A percentile compares a stretch with the other conserved stretches of the same genome.
Evolutionary conservation across 129 eudicot genomes (phyloP).

Genomic region (Saussurea involucrata): DNA sequence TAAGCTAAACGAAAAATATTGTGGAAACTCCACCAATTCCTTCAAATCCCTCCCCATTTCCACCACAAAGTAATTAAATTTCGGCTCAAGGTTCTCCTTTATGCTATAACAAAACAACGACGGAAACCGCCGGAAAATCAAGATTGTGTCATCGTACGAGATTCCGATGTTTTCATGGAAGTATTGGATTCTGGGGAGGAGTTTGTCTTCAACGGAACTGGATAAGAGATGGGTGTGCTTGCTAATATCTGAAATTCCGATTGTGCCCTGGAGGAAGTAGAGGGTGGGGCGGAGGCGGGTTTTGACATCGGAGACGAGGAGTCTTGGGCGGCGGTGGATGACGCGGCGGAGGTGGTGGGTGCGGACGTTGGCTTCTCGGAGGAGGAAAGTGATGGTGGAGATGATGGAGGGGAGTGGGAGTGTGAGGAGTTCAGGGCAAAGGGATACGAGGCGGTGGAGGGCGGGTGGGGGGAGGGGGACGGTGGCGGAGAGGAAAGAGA

Average conservation of each 20-base stretch:
- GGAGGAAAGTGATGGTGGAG: slow-evolving; percentile 74
- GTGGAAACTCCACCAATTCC: slow-evolving; percentile 80
- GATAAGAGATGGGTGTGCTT: slow-evolving; percentile 61
- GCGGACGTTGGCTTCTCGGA: slow-evolving; percentile 72
- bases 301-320: slow-evolving; percentile 56
- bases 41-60: slow-evolving; percentile 83
- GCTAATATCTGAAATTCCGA: slow-evolving; percentile 53
- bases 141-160: slow-evolving; percentile 43
- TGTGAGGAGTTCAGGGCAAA: slow-evolving; percentile 72
- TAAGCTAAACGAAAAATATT: slow-evolving; percentile 80
- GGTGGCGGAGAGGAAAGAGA: slow-evolving; percentile 63
- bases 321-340: slow-evolving; percentile 84
- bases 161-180: slow-evolving; percentile 59
- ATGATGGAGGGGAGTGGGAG: slow-evolving; percentile 32
- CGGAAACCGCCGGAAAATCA: slow-evolving; percentile 73
- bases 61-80: slow-evolving; percentile 66
- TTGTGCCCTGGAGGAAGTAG: slow-evolving; percentile 74
- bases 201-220: slow-evolving; percentile 69
- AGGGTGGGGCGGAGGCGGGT: slow-evolving; percentile 76
- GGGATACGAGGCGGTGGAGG: slow-evolving; percentile 56
- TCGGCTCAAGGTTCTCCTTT: slow-evolving; percentile 70
- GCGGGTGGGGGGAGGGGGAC: slow-evolving; percentile 54
- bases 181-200: slow-evolving; percentile 66
- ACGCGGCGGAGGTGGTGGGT: slow-evolving; percentile 50
- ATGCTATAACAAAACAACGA: slow-evolving; percentile 76